phyloP scores from a whole-genome alignment of 2,329 filamentous ascomycete genomes.

The Botrytis sinoallii region DNA sequence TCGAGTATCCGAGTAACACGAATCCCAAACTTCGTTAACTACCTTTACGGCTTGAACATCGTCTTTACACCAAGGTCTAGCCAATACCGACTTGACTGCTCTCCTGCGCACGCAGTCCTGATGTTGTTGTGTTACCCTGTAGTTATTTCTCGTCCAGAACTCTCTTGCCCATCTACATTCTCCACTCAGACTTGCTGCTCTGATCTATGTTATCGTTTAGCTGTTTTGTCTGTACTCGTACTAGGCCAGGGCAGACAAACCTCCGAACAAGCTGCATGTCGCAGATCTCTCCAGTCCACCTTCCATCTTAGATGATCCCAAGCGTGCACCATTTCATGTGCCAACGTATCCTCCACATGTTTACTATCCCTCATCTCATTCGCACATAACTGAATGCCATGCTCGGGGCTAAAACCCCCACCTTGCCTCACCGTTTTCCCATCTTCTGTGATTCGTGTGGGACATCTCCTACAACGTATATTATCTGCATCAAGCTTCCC shows the following conservation, averaged over 20 bases:
- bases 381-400: conserved; percentile 88
- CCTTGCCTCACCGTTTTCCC: conserved; percentile 58
- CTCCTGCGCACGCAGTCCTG: conserved; percentile 85
- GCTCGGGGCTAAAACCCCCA: conserved; percentile 81
- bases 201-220: conserved; percentile 58
- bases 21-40: conserved; percentile 98
- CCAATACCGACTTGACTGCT: conserved; percentile 76
- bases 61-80: conserved; percentile 76
- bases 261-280: conserved; percentile 92
- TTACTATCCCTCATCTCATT: conserved; percentile 80
- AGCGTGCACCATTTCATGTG: conserved; percentile 97
- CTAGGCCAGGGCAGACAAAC: conserved; percentile 46
- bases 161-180: conserved; percentile 91
- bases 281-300: conserved; percentile 76
- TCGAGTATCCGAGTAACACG: conserved; percentile 88
- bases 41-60: conserved; percentile 81
- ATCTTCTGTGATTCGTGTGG: conserved; percentile 48
- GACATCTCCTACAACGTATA: conserved; percentile 79
- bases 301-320: conserved; percentile 93
- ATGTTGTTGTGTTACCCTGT: conserved; percentile 86
- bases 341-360: conserved; percentile 88
- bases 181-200: conserved; percentile 86
- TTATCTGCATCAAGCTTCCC: conserved; percentile 71
- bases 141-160: conserved; percentile 80
- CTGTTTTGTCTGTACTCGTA: not conserved